A percentile compares a stretch with the other conserved stretches of the same genome.
These are phyloP conservation scores for Neolentinus lepideus DNA, from an alignment of 1,284 basidiomycete genomes.

Conservation along the genomic window DNA sequence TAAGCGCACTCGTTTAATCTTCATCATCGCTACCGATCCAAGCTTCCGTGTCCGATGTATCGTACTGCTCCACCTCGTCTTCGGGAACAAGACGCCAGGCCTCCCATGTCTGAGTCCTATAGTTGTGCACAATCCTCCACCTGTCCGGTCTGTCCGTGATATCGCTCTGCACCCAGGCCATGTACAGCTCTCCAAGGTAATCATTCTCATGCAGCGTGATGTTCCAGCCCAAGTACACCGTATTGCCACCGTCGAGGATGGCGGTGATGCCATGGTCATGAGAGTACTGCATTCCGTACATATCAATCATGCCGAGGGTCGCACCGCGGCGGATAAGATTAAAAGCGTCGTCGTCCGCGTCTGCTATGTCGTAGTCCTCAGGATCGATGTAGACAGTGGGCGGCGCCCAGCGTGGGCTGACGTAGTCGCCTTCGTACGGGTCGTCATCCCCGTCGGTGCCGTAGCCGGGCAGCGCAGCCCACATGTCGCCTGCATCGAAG, in stretches of 20 bases:
- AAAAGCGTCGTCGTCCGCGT: slow-evolving; percentile 28
- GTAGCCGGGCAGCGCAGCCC: slow-evolving; percentile 21
- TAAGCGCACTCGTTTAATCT: not conserved
- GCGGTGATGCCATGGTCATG: slow-evolving; percentile 41
- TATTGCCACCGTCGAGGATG: slow-evolving; percentile 31
- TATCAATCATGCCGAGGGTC: slow-evolving; percentile 47
- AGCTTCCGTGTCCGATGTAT: slow-evolving; percentile 47
- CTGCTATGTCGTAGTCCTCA: slow-evolving; percentile 27
- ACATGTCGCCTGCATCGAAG: not conserved
- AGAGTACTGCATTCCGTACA: slow-evolving; percentile 46
- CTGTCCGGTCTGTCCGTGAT: slow-evolving; percentile 39
- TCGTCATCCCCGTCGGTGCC: slow-evolving; percentile 26
- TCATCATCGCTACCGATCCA: slow-evolving; percentile 18
- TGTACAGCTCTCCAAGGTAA: slow-evolving; percentile 41
- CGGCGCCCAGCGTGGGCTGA: slow-evolving; percentile 48
- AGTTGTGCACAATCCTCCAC: slow-evolving; percentile 37
- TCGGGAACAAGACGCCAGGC: slow-evolving; percentile 40
- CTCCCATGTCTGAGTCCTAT: slow-evolving; percentile 27
- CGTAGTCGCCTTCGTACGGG: slow-evolving; percentile 29
- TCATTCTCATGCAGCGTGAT: slow-evolving; percentile 42
- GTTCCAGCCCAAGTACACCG: slow-evolving; percentile 62
- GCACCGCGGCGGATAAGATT: slow-evolving; percentile 55
- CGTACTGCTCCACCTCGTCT: slow-evolving; percentile 36
- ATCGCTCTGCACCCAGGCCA: slow-evolving; percentile 40
- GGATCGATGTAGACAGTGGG: slow-evolving; percentile 32